These are phyloP conservation scores for Amylocystis lapponica DNA, from an alignment of 768 basidiomycete species.

Conservation along the genomic window DNA sequence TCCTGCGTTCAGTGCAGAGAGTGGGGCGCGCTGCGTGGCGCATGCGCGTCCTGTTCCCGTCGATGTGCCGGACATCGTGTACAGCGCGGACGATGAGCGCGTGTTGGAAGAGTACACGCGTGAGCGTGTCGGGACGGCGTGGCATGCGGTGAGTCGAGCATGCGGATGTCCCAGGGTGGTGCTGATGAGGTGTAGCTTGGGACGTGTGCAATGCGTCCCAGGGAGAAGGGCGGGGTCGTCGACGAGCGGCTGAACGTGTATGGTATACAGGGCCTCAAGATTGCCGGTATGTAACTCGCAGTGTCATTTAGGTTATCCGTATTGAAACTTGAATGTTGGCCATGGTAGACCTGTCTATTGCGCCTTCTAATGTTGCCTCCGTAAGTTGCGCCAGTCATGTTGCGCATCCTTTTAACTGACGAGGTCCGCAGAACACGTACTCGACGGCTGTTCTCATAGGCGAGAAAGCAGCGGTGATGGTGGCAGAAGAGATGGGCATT, in stretches of 20 bases:
- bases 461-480: constrained; percentile 11
- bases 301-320: neutral
- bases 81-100: constrained; percentile 29
- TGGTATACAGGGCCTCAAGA: constrained; percentile 48
- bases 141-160: constrained; percentile 24
- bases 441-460: constrained; percentile 10
- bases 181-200: constrained; percentile 37
- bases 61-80: constrained; percentile 24
- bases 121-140: constrained; percentile 4
- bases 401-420: neutral
- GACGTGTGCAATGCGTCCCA: constrained; percentile 63
- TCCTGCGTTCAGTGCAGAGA: constrained; percentile 25
- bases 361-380: constrained; percentile 31
- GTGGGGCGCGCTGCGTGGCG: constrained; percentile 18
- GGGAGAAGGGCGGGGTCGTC: constrained; percentile 53
- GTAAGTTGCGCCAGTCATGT: constrained; percentile 9
- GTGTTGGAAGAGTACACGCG: constrained; percentile 25
- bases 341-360: constrained; percentile 39
- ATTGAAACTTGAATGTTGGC: neutral
- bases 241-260: constrained; percentile 57
- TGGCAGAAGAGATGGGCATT: constrained; percentile 9
- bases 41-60: constrained; percentile 18
- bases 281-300: constrained; percentile 5
- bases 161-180: neutral
- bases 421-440: constrained; percentile 9